Evolutionary conservation across 805 yeast species (phyloP).

Genomic region (Hanseniaspora thailandica): DNA sequence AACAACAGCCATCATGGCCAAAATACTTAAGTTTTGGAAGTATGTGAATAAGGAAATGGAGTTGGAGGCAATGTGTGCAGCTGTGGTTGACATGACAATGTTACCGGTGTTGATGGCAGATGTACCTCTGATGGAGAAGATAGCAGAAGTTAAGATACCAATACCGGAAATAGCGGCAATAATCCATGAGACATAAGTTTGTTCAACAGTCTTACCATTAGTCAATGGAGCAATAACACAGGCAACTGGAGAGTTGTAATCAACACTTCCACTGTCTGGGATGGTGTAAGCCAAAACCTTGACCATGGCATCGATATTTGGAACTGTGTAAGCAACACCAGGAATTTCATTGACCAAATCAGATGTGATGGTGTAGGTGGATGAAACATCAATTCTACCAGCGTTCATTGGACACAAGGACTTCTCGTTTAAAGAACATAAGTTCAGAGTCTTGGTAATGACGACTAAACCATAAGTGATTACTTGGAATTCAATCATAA

Average conservation of each 20-base stretch:
- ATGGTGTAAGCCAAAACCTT: constrained; percentile 51
- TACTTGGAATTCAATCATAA: constrained; percentile 52
- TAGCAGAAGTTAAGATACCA: constrained; percentile 78
- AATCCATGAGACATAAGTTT: constrained; percentile 89
- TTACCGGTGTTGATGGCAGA: constrained; percentile 28
- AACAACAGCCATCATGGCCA: constrained; percentile 90
- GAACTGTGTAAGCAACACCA: constrained; percentile 73
- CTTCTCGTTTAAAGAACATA: constrained; percentile 51
- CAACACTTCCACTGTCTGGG: constrained; percentile 30
- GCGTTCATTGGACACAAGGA: constrained; percentile 73
- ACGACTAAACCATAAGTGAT: constrained; percentile 72
- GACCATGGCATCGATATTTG: constrained; percentile 89
- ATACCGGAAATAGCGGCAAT: constrained; percentile 83
- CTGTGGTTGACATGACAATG: constrained; percentile 41
- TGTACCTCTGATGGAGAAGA: constrained; percentile 77
- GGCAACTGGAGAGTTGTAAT: constrained; percentile 46
- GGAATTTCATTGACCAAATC: constrained; percentile 50
- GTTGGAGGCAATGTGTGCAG: constrained; percentile 95
- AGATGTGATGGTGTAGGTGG: constrained; percentile 35
- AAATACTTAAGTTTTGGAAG: constrained; percentile 84
- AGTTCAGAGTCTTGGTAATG: constrained; percentile 41
- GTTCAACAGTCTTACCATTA: constrained; percentile 89
- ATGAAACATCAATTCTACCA: constrained; percentile 68
- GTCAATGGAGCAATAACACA: constrained; percentile 81
- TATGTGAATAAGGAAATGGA: constrained; percentile 84